Conservation (phyloP, 768 basidiomycete species). For the Pleurotus citrinopileatus region DNA sequence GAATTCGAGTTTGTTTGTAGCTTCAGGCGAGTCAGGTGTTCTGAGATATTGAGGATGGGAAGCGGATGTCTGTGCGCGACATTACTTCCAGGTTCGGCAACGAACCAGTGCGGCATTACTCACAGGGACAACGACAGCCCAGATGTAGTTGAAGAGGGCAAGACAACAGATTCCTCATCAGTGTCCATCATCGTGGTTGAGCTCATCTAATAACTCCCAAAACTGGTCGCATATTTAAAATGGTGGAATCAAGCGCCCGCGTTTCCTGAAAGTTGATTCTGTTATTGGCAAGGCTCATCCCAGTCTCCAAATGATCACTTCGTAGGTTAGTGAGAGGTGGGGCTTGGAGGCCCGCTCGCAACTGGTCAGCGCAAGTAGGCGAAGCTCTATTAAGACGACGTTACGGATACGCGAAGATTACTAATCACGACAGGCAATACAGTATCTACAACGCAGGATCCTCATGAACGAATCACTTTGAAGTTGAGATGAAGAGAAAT, state of each 20-base stretch:
- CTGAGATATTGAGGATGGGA: conserved; percentile 94
- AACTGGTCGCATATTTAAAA: conserved; percentile 26
- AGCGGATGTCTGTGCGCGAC: conserved; percentile 77
- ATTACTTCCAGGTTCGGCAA: conserved; percentile 13
- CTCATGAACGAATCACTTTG: not conserved
- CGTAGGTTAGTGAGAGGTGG: too few relatives aligned
- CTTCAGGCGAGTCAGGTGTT: conserved; percentile 85
- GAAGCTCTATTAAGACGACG: not conserved
- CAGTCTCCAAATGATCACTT: too few relatives aligned
- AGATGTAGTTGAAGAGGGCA: conserved; percentile 68
- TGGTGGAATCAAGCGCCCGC: not conserved
- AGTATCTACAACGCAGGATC: not conserved
- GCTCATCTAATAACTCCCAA: too few relatives aligned
- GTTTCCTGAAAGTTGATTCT: too few relatives aligned
- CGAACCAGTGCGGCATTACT: conserved; percentile 19
- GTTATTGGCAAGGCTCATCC: too few relatives aligned
- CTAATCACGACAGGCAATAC: not conserved
- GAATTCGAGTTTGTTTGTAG: conserved; percentile 60
- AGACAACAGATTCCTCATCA: conserved; percentile 72
- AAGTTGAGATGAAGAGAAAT: not conserved
- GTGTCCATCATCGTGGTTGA: conserved; percentile 65
- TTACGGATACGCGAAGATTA: not conserved
- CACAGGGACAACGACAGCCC: conserved; percentile 76
- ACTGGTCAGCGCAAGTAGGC: not conserved
- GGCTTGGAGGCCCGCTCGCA: too few relatives aligned